Base-by-base conservation (phyloP, 1,139 yeast species). In the Geotrichum klebahnii region DNA sequence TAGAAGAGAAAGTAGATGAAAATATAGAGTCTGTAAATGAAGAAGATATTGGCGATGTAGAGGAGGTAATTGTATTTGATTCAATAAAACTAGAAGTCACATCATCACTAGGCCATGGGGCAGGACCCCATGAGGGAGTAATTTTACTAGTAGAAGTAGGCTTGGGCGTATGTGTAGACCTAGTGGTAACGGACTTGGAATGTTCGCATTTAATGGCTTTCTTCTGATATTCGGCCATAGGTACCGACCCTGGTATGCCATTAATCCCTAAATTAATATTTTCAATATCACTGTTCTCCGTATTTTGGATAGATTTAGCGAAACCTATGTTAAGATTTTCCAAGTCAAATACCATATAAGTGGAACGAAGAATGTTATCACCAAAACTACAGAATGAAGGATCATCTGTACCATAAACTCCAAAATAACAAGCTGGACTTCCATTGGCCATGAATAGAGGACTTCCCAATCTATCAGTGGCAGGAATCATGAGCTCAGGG, bases 301-400 rank as follows among this genome's bases (percentile, higher is more conserved):
- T 24, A 26, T 39, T 44, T 6, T 51, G 64, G 6, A 46, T 52
- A 10, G 78, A 70, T 52, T 73, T 73, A 1, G 79, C 86, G 45
- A 86, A 49, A 0, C 84, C 95, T 9, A 86, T 66, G 33, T 70
- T 70, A 28, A 69, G 65, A 24, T 80, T 80, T 19, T 77, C 89
- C 55, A 79, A 74, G 63, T 86, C 94, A 39, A 84, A 80, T 0
- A 83, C 94, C 47, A 84, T 56, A 63, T 81, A 85, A 26, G 78
- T 68, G 45, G 75, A 72, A 47, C 74, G 71, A 50, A 86, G 59
- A 58, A 85, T 79, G 1, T 85, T 74, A n/a, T 79, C 67, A 1
- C 95, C 95, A 39, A 87, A 66, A 1, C 80, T 61, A 23, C 77
- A 73, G 61, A 71, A 81, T 2, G 70, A 56, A 14, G 59, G 56